These are phyloP conservation scores for Rhynchospora tenuis DNA, from an alignment of 176 grass and related monocot species.

Conservation along the genomic window DNA sequence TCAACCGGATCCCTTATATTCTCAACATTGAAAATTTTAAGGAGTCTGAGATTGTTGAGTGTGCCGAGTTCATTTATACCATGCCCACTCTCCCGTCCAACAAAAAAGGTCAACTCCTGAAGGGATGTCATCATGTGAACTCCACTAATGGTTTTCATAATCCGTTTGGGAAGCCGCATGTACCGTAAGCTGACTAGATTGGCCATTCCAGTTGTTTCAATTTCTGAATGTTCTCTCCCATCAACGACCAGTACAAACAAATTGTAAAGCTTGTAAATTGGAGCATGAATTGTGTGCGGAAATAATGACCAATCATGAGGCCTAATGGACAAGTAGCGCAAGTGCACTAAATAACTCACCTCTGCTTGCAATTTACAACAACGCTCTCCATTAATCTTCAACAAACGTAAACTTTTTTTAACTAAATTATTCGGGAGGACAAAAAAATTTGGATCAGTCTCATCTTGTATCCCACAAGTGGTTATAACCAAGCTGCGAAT, in stretches of 20 bases:
- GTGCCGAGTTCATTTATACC: constrained; percentile 24
- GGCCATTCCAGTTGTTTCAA: background rate
- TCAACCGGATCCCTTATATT: constrained; percentile 15
- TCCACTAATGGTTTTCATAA: constrained; percentile 1
- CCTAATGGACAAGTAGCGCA: constrained; percentile 11
- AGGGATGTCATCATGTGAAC: constrained; percentile 33
- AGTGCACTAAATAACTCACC: background rate
- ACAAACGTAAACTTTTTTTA: constrained; percentile 27
- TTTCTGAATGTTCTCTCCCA: background rate
- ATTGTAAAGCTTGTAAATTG: constrained; percentile 13
- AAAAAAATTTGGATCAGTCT: background rate
- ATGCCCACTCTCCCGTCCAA: constrained; percentile 15
- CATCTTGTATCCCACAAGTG: background rate
- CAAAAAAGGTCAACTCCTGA: constrained; percentile 10
- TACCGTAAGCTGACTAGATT: background rate
- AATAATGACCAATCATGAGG: no score
- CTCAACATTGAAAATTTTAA: constrained; percentile 22
- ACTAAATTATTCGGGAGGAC: background rate
- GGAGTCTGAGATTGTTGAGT: background rate
- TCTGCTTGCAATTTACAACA: background rate
- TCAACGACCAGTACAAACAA: background rate
- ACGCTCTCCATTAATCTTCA: background rate
- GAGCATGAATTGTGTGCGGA: no score
- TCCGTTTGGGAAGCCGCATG: background rate
- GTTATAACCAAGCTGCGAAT: constrained; percentile 23